Conservation (phyloP, 306 rosid species). For the Dalbergia cultrata region DNA sequence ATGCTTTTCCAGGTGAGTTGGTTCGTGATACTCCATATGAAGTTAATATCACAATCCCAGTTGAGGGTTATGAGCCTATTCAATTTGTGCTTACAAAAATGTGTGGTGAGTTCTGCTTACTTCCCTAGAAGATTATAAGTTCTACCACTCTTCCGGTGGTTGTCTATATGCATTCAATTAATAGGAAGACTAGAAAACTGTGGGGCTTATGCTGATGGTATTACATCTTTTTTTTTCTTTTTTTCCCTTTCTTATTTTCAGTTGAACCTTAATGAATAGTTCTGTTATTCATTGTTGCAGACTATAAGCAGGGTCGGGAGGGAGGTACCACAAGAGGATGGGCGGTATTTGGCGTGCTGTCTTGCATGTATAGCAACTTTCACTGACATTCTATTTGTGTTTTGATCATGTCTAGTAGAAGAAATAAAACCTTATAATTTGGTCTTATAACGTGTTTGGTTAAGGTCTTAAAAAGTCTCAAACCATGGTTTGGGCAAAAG, state of each 20-base stretch:
- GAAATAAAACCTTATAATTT: conserved; percentile 36
- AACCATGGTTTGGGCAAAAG: background rate
- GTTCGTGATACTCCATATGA: conserved; percentile 67
- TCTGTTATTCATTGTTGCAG: conserved; percentile 66
- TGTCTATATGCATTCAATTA: conserved; percentile 24
- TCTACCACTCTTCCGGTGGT: background rate
- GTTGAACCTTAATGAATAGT: conserved; percentile 10
- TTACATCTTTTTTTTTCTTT: background rate
- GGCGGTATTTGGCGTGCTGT: conserved; percentile 89
- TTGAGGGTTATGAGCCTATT: conserved; percentile 82
- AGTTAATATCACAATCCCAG: conserved; percentile 84
- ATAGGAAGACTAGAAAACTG: conserved; percentile 25
- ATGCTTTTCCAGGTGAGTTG: conserved; percentile 70
- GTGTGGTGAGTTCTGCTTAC: conserved; percentile 72
- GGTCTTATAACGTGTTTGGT: background rate
- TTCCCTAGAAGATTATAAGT: conserved; percentile 19
- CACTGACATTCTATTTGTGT: conserved; percentile 19
- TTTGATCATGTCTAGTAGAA: conserved; percentile 33
- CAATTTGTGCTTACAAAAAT: conserved; percentile 79
- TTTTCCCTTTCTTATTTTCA: background rate
- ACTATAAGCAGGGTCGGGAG: conserved; percentile 60
- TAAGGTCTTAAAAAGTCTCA: background rate
- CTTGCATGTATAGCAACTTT: conserved; percentile 80
- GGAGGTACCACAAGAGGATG: conserved; percentile 78
- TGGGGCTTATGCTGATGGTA: conserved; percentile 16